Evolutionary conservation across 1,284 basidiomycete species (phyloP), one percentile per base, ranked within the genome.

Genomic region (Cerrena zonata): DNA sequence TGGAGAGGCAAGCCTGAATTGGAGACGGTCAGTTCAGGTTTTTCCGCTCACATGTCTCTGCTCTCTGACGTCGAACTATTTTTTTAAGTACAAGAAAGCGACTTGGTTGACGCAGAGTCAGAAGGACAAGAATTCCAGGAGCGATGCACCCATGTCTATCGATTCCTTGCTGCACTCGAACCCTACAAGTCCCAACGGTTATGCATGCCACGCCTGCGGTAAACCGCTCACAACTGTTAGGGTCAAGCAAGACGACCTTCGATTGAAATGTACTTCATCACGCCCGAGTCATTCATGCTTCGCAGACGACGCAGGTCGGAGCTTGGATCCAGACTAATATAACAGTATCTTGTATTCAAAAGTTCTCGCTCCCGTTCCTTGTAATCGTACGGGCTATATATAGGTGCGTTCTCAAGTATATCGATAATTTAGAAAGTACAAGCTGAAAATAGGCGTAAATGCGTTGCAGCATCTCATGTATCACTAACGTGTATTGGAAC

Each of bases 1-100:
- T 91, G 89, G 88, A 71, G 86, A 55, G 89, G 88, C 4, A 86
- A 84, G 59, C 88, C 88, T 22, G 87, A 90, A 57, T 72, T 91
- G 7, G 86, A 89, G 66, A 86, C 79, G 4, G 88, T 89, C 57
- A 58, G 78, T 61, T 13, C 40, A 30, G 24, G 10, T 24, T 23
- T 47, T 10, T 49, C 19, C 42, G 41, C 46, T 41, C 30, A 34
- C 30, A 7, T 7, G 15, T 15, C 30, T 7, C 15, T 34, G 30
- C 30, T 34, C 30, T 7, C 30, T 53, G 39, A 25, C n/a, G n/a
- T n/a, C n/a, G n/a, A 34, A 34, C 30, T 34, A 7, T 34, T 34
- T 34, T 7, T 7, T 34, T 34, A 7, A 34, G 30, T 82, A 81
- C 60, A 80, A 82, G 62, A 80, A 77, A 65, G 76, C 61, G 11